Evolutionary conservation across 1,139 yeast genomes (phyloP).

Genomic region (Yamadazyma jaroonii): DNA sequence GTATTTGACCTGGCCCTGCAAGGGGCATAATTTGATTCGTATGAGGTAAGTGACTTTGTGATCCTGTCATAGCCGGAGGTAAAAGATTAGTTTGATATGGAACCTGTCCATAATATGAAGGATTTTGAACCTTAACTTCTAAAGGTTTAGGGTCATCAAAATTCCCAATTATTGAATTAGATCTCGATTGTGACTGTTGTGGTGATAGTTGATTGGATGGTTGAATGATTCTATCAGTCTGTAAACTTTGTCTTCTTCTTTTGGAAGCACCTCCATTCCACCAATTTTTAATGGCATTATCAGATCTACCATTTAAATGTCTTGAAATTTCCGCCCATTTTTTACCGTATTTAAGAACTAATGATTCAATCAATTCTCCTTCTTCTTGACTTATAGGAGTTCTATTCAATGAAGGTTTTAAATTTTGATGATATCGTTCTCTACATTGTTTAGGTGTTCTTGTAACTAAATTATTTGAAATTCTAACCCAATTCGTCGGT

Average conservation of each 20-base stretch:
- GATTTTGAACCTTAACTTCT: background rate
- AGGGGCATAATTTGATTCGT: slow-evolving; percentile 3
- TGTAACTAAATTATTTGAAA: slow-evolving; percentile 68
- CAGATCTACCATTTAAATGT: slow-evolving; percentile 81
- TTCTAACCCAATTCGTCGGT: slow-evolving; percentile 90
- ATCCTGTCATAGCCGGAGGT: background rate
- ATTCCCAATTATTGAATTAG: background rate
- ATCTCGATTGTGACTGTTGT: slow-evolving; percentile 2
- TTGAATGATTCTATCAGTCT: slow-evolving; percentile 4
- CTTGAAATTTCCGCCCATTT: slow-evolving; percentile 95
- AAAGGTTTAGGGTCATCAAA: background rate
- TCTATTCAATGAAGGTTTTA: slow-evolving; percentile 80
- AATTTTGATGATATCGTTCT: slow-evolving; percentile 87
- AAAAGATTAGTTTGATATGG: background rate
- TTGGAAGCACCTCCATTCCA: slow-evolving; percentile 94
- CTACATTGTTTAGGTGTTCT: slow-evolving; percentile 92
- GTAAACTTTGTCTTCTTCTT: slow-evolving; percentile 52
- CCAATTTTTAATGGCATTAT: slow-evolving; percentile 93
- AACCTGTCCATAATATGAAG: background rate
- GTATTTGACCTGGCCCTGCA: slow-evolving; percentile 1
- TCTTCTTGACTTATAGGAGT: slow-evolving; percentile 84
- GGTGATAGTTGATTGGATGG: slow-evolving; percentile 2
- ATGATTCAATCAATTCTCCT: slow-evolving; percentile 74
- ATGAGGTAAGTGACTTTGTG: background rate
- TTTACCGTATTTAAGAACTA: slow-evolving; percentile 79